phyloP scores from a whole-genome alignment of 2,329 filamentous ascomycete genomes.

The Whalleya microplaca region DNA sequence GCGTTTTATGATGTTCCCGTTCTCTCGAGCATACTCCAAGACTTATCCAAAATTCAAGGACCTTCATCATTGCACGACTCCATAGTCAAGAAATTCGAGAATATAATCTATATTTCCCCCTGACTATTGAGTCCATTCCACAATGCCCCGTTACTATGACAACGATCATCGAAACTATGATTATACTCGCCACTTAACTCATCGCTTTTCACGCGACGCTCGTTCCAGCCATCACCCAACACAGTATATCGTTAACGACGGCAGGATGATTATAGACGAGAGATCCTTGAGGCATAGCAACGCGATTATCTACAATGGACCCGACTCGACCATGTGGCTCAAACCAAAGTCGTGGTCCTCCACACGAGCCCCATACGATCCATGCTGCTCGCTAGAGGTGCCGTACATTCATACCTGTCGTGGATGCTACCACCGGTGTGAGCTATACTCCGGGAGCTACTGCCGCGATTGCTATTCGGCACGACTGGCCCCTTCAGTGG shows the following conservation, averaged over 20 bases:
- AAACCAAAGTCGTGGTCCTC: background rate
- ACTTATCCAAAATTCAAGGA: background rate
- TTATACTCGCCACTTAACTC: slow-evolving; percentile 21
- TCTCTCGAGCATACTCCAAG: background rate
- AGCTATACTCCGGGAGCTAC: slow-evolving; percentile 22
- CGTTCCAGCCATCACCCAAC: slow-evolving; percentile 25
- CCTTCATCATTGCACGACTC: background rate
- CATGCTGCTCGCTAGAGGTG: background rate
- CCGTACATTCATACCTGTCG: slow-evolving; percentile 12
- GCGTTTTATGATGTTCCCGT: too few relatives aligned
- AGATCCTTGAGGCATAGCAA: slow-evolving; percentile 23
- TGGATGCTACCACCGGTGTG: slow-evolving; percentile 18
- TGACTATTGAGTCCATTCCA: background rate
- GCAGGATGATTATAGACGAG: slow-evolving; percentile 29
- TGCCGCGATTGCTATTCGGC: slow-evolving; percentile 26
- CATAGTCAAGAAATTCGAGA: background rate
- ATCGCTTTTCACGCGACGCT: slow-evolving; percentile 18
- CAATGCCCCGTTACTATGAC: slow-evolving; percentile 24
- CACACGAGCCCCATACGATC: background rate
- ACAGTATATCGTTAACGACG: slow-evolving; percentile 35
- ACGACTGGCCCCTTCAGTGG: slow-evolving; percentile 1
- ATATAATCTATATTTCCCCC: background rate
- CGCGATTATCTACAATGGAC: slow-evolving; percentile 35
- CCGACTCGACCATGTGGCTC: slow-evolving; percentile 28
- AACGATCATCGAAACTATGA: slow-evolving; percentile 3